These are phyloP conservation scores for Phaseolus coccineus DNA, from an alignment of 331 rosid species.

Conservation along the genomic window DNA sequence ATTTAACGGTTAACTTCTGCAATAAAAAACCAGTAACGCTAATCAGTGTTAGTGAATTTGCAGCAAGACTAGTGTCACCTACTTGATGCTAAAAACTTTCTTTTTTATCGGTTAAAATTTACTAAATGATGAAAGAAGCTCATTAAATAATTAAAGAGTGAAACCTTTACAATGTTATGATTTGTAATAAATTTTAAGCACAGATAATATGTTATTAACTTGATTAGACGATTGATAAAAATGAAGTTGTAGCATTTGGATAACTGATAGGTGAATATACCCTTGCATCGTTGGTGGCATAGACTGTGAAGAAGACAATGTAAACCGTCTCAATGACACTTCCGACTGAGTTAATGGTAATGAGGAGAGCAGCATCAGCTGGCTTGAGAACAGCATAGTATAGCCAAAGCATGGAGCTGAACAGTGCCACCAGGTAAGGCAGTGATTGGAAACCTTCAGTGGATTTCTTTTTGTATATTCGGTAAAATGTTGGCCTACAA, in stretches of 20 bases:
- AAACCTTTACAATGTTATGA: neutral
- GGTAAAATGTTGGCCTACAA: slow-evolving; percentile 73
- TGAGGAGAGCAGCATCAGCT: slow-evolving; percentile 57
- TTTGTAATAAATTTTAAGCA: neutral
- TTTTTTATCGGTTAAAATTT: too few species aligned
- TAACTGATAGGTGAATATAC: slow-evolving; percentile 41
- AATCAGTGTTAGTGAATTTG: neutral
- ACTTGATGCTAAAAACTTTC: too few species aligned
- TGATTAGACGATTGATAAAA: neutral
- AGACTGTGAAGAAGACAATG: slow-evolving; percentile 53
- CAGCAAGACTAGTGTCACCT: too few species aligned
- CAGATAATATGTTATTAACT: neutral
- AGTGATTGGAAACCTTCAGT: slow-evolving; percentile 75
- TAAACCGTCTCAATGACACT: slow-evolving; percentile 64
- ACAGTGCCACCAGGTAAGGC: slow-evolving; percentile 80
- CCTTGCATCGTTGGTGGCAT: slow-evolving; percentile 61
- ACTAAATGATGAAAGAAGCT: too few species aligned
- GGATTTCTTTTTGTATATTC: slow-evolving; percentile 69
- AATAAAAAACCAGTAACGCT: neutral
- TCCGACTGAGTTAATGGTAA: slow-evolving; percentile 77
- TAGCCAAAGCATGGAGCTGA: slow-evolving; percentile 80
- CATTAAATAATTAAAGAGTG: too few species aligned
- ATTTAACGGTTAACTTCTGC: slow-evolving; percentile 61
- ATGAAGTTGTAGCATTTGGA: neutral
- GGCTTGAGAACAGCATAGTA: slow-evolving; percentile 68